Percentiles rank a stretch among this genome's conserved stretches.
Conservation (phyloP, 163 green algal genomes). For the Coccomyxa subellipsoidea region DNA sequence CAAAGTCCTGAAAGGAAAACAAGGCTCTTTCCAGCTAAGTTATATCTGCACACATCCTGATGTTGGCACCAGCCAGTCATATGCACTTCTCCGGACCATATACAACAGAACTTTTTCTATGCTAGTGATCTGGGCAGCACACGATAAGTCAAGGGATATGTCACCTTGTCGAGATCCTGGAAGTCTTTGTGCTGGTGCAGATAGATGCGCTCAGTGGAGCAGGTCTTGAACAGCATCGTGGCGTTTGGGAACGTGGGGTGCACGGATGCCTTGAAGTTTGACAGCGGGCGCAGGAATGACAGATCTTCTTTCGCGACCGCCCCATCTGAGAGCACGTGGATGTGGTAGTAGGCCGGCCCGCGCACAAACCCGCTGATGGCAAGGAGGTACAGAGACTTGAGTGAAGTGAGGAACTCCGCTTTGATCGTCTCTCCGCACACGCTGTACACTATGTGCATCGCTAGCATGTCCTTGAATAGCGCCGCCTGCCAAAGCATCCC, state of each 20-base stretch:
- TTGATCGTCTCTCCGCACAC: neutral
- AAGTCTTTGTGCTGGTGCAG: neutral
- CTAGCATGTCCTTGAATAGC: neutral
- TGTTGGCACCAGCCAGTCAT: no score
- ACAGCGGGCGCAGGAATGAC: neutral
- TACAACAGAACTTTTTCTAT: no score
- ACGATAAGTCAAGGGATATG: no score
- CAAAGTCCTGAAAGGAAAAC: no score
- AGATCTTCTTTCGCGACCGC: neutral
- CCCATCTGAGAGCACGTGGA: constrained; percentile 19
- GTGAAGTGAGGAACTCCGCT: neutral
- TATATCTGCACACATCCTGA: no score
- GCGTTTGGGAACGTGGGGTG: neutral
- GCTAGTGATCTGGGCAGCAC: no score
- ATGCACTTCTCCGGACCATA: no score
- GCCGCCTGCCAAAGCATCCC: neutral
- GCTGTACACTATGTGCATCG: neutral
- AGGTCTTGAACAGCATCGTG: neutral
- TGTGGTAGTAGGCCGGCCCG: constrained; percentile 1
- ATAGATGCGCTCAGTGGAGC: constrained; percentile 4
- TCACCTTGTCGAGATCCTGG: neutral
- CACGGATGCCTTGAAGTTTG: neutral
- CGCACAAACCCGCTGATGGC: neutral
- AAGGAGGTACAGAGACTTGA: neutral
- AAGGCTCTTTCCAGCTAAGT: no score